Evolutionary conservation across 2,329 filamentous ascomycete genomes (phyloP), one percentile per base, ranked within the genome.

Genomic region (Ophidiomyces ophidiicola): DNA sequence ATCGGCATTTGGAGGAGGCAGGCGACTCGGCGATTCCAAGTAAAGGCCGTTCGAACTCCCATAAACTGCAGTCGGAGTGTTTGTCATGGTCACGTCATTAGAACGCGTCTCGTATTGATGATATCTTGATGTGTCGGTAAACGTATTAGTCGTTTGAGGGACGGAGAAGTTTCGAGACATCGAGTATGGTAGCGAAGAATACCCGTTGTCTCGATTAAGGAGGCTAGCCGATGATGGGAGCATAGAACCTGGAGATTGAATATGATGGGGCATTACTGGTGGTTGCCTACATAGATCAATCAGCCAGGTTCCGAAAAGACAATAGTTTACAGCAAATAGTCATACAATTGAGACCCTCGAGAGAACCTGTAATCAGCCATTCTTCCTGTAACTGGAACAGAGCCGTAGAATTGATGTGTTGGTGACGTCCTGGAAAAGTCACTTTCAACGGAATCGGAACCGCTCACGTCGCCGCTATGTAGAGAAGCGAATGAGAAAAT

Each of bases 401-500:
- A 50, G 59, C 52, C 8, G 59, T 53, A 39, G 56, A 61, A 12
- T 59, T 46, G n/a, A n/a, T n/a, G n/a, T 20, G 57, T 49, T 11
- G 30, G 30, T n/a, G 30, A 26, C 11, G 37, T 5, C 10, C 33
- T n/a, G 6, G 37, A 33, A 11, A 23, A 39, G 37, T 41, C 39
- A n/a, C 52, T 41, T 60, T 59, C 58, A 41, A 36, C 35, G 21
- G 45, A 37, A 32, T 39, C 45, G 30, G 45, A 47, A 44, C 50
- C 45, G 43, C 46, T 59, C 35, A 55, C 44, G 47, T 60, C 63
- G 36, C 54, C 44, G 46, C 55, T 59, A 29, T 56, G 52, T 35
- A 64, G 44, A 46, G 55, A 53, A 28, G 62, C 52, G 50, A 60
- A 70, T 46, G 63, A 58, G 48, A 66, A 60, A 33, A 66, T 66